phyloP scores from a whole-genome alignment of 495 filamentous ascomycete genomes.

The Massariosphaeria phaeospora region DNA sequence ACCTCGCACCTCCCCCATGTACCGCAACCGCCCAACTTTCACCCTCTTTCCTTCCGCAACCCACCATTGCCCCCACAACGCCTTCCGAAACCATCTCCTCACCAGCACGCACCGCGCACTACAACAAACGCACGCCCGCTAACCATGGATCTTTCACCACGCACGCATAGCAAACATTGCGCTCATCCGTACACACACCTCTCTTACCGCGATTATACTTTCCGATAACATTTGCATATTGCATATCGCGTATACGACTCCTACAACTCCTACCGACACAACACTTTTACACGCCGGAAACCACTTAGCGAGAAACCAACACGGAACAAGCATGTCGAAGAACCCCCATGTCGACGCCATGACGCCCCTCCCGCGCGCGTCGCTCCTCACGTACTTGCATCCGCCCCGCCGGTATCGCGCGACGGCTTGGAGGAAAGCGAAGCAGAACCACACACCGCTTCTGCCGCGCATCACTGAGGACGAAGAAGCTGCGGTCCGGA shows the following conservation, averaged over 20 bases:
- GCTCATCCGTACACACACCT: not conserved
- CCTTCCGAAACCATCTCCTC: not conserved
- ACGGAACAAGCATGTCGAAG: no score
- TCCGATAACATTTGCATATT: not conserved
- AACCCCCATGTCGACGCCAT: not conserved
- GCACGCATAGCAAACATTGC: not conserved
- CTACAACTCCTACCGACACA: not conserved
- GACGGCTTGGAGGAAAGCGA: not conserved
- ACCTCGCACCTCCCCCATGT: not conserved
- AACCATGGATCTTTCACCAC: no score
- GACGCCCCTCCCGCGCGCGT: not conserved
- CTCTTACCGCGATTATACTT: not conserved
- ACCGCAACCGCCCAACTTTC: not conserved
- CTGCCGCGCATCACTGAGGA: not conserved
- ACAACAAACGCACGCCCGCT: no score
- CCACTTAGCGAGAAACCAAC: no score
- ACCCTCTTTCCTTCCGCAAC: not conserved
- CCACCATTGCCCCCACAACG: not conserved
- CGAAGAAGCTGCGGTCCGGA: not conserved
- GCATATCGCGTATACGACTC: not conserved
- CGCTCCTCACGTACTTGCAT: conserved; percentile 6
- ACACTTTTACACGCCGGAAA: no score
- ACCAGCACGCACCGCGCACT: not conserved
- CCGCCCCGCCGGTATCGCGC: not conserved
- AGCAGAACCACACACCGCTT: not conserved